These are phyloP conservation scores for Fragaria nilgerrensis DNA, from an alignment of 306 rosid genomes.

Conservation along the genomic window DNA sequence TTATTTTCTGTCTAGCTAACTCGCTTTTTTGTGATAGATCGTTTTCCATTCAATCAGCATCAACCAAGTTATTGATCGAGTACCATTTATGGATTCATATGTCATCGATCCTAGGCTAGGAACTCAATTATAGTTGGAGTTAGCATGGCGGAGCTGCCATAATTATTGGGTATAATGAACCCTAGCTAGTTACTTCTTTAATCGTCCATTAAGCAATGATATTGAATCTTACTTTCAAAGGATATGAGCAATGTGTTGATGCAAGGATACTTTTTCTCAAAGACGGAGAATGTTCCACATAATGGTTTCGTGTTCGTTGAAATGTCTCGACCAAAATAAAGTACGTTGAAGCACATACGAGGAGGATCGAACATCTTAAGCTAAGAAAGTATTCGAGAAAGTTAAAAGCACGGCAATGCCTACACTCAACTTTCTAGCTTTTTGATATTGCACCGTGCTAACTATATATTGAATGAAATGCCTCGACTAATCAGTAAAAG, in stretches of 20 bases:
- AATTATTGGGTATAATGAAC: background rate
- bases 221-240: background rate
- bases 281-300: background rate
- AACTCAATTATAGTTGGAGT: background rate
- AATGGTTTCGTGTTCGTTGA: background rate
- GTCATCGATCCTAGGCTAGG: background rate
- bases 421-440: background rate
- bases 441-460: background rate
- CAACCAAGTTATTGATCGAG: background rate
- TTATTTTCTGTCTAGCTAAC: conserved; percentile 22
- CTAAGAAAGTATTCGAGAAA: background rate
- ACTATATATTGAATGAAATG: background rate
- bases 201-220: background rate
- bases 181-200: background rate
- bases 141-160: background rate
- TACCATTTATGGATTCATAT: background rate
- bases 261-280: background rate
- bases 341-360: background rate
- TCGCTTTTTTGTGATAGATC: conserved; percentile 14
- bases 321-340: background rate
- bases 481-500: background rate
- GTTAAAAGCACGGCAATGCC: background rate
- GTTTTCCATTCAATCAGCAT: conserved; percentile 9
- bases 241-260: background rate
- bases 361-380: background rate